Evolutionary conservation across 345 rosid species (phyloP).

Genomic region (thale cress (Arabidopsis thaliana)): TAIR10.1 NC_003076.8:4205001-4205500

Average conservation of each 20-base stretch:
- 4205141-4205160: constrained; percentile 9
- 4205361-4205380: background rate
- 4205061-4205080: constrained; percentile 73
- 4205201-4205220: constrained; percentile 98
- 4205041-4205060: constrained; percentile 86
- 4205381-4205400: background rate
- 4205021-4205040: constrained; percentile 80
- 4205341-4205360: background rate
- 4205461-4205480: background rate
- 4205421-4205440: background rate
- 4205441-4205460: background rate
- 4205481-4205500: background rate
- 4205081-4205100: constrained; percentile 25
- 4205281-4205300: constrained; percentile 85
- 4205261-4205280: constrained; percentile 92
- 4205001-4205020: constrained; percentile 80
- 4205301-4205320: background rate
- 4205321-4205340: constrained; percentile 2
- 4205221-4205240: constrained; percentile 87
- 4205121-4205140: background rate
- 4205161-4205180: constrained; percentile 69
- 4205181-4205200: constrained; percentile 89
- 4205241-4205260: constrained; percentile 96
- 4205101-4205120: background rate
- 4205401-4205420: constrained; percentile 4